Base-by-base conservation (phyloP, 2,329 filamentous ascomycete species). In the Exophiala sp. region DNA sequence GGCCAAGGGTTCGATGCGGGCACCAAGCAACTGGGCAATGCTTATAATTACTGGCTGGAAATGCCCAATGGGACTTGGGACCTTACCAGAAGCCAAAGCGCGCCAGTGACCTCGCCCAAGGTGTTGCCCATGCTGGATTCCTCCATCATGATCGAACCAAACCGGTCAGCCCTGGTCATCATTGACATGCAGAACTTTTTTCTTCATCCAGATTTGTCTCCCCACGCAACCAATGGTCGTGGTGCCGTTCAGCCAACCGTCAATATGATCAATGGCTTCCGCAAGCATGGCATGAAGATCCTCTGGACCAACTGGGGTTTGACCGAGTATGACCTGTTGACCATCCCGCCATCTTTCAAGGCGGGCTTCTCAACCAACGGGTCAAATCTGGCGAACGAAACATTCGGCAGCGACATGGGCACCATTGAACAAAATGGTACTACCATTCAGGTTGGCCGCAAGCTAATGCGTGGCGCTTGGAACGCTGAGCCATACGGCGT, bases 241-340 rank as follows among this genome's bases (percentile, higher is more conserved):
- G 47, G 67, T 58, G 65, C 78, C 62, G 46, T 71, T 60, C 52
- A 69, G 39, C 65, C 66, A 1, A 68, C 66, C 1, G 57, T 68
- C 20, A 65, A 67, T 45, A 65, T 69, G 6, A 71, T 76, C 20
- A 72, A 73, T 5, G 73, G 71, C 34, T 80, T 78, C 44, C 69
- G 79, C 42, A 68, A 72, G 50, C 68, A 71, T 12, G 77, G 74
- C 1, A 73, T 83, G 50, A 62, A 71, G 62, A 57, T 80, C 10
- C 65, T 81, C 11, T 80, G 77, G 76, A 69, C 81, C 38, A 81
- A 79, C 61, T 84, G 80, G 81, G 80, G 79, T 2, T 67, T 83
- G 34, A 78, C 71, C 0, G 74, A 79, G 14, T 59, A 68, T 11
- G 79, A 83, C 60, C 63, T 83, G 11, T 61, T 63, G 3, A 65